These are phyloP conservation scores for Candida germanica DNA, from an alignment of 805 yeast genomes.

Conservation along the genomic window DNA sequence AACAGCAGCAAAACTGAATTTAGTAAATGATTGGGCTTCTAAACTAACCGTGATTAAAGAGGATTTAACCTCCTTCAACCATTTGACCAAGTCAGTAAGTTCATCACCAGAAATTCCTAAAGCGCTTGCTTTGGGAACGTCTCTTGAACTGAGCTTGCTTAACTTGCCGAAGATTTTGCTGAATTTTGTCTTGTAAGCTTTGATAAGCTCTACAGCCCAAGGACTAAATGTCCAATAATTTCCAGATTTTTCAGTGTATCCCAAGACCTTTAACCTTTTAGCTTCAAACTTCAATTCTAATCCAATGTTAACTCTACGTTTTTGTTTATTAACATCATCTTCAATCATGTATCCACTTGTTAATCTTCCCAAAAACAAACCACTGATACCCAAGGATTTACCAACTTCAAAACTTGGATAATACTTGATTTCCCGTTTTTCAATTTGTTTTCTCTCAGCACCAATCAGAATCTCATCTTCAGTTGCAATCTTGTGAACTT, in stretches of 20 bases:
- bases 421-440: constrained; percentile 54
- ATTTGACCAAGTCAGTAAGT: constrained; percentile 43
- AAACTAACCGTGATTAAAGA: constrained; percentile 62
- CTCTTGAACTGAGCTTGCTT: constrained; percentile 18
- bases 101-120: constrained; percentile 39
- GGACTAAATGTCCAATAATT: constrained; percentile 76
- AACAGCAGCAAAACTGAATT: constrained; percentile 59
- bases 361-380: constrained; percentile 69
- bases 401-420: constrained; percentile 65
- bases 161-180: constrained; percentile 54
- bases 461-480: constrained; percentile 67
- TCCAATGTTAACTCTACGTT: constrained; percentile 65
- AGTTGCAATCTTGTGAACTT: constrained; percentile 35
- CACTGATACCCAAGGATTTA: constrained; percentile 51
- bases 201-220: constrained; percentile 63
- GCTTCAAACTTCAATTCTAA: constrained; percentile 80
- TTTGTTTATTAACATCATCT: constrained; percentile 43
- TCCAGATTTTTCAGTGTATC: constrained; percentile 62
- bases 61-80: constrained; percentile 48
- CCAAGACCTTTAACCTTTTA: constrained; percentile 78
- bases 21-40: constrained; percentile 75
- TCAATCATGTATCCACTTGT: constrained; percentile 70
- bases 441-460: constrained; percentile 52
- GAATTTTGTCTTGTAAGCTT: constrained; percentile 59
- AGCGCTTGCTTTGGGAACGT: constrained; percentile 37